Base-by-base conservation (phyloP, 2,329 filamentous ascomycete genomes). In the Epichloe uncinata region DNA sequence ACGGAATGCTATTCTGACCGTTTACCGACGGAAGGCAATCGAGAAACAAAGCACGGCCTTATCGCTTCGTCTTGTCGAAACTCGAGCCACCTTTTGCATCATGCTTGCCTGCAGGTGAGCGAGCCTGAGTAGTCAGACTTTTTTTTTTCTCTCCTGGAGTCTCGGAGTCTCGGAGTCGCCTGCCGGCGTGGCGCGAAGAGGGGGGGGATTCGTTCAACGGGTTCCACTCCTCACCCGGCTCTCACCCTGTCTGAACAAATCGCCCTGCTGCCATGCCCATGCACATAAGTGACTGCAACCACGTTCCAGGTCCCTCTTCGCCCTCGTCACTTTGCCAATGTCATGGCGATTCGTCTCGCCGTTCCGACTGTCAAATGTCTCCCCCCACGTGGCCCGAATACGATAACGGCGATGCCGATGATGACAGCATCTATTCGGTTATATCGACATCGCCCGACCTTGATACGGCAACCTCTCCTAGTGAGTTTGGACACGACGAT, bases 391-490 rank as follows among this genome's bases (percentile, higher is more conserved):
- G 42, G 45, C 51, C 42, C 35, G 43, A 44, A n/a, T 42, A 37
- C 51, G 48, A 50, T 13, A 44, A 16, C 48, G 36, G 49, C 48
- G 49, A 49, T 33, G 51, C 33, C 52, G 60, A 58, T 45, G 57
- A 57, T 45, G 53, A 57, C 34, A 53, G 49, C 40, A 63, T 60
- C 47, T 62, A 61, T 49, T 66, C 63, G 20, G 48, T 63, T 40
- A 50, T 59, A n/a, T 66, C 62, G 45, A 60, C 58, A 41, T 51
- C 54, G 30, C 50, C 54, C 16, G 62, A 54, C 37, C 48, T 55
- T n/a, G 58, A 59, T 45, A 56, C 55, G 9, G 48, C 56, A 33
- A 60, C 56, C 11, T 58, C 54, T 1, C 47, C 49, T 13, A 58
- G 56, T 6, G 62, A 63, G 16, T 30, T 45, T 11, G 50, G 50